These are phyloP conservation scores for Pleurotus citrinopileatus DNA, from an alignment of 768 basidiomycete species.

Conservation along the genomic window DNA sequence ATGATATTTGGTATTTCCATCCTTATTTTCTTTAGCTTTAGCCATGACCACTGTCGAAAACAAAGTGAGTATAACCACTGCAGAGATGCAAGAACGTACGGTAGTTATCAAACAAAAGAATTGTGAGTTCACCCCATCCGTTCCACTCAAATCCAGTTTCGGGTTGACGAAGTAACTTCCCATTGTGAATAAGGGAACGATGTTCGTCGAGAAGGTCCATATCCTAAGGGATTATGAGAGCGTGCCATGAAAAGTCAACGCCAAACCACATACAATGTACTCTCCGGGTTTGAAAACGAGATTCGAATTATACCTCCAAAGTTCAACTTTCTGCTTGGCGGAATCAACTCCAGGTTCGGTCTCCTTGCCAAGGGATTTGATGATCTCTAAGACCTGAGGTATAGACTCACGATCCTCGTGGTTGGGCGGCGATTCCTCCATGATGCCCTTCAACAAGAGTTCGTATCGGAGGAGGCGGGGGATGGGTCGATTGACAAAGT, in stretches of 20 bases:
- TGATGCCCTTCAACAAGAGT: constrained; percentile 75
- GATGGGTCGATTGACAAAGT: constrained; percentile 90
- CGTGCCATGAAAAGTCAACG: not conserved
- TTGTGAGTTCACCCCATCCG: constrained; percentile 87
- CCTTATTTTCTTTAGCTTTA: constrained; percentile 77
- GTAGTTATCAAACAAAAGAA: constrained; percentile 95
- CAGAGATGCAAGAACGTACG: constrained; percentile 42
- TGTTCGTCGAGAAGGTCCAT: constrained; percentile 87
- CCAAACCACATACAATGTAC: constrained; percentile 39
- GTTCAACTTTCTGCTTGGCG: constrained; percentile 84
- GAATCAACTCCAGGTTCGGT: constrained; percentile 84
- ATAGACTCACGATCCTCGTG: constrained; percentile 81
- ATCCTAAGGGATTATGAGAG: constrained; percentile 41
- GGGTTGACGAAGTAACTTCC: constrained; percentile 82
- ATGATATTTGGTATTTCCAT: constrained; percentile 71
- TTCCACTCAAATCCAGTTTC: constrained; percentile 87
- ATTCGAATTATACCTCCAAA: constrained; percentile 83
- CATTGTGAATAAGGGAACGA: constrained; percentile 79
- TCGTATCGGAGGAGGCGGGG: constrained; percentile 88
- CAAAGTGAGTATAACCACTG: constrained; percentile 13
- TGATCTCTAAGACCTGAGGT: constrained; percentile 82
- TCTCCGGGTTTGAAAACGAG: constrained; percentile 81
- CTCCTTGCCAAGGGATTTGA: constrained; percentile 83
- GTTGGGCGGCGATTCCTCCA: constrained; percentile 67
- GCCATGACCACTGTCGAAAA: constrained; percentile 77